A percentile compares a stretch with the other conserved stretches of the same genome.
Conservation (phyloP, 768 basidiomycete species). For the Pulveroboletus ravenelii region DNA sequence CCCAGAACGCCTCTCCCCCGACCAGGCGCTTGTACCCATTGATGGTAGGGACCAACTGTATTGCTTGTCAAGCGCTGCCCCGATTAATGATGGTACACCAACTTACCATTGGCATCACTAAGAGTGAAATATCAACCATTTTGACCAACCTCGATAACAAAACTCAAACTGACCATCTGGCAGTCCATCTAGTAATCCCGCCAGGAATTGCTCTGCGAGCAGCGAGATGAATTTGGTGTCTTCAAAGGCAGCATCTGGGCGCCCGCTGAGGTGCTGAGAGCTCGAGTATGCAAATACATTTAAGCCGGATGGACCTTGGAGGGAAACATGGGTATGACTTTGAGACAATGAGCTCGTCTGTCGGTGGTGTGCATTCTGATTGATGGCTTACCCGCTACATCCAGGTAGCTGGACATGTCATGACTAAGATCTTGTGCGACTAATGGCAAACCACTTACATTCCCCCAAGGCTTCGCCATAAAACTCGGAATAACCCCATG, state of each 20-base stretch:
- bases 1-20: slow-evolving; percentile 92
- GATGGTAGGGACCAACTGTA: slow-evolving; percentile 79
- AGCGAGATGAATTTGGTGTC: slow-evolving; percentile 85
- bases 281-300: slow-evolving; percentile 79
- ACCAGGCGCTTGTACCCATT: slow-evolving; percentile 97
- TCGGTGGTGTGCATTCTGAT: slow-evolving; percentile 7
- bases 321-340: slow-evolving; percentile 89
- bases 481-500: slow-evolving; percentile 89
- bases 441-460: slow-evolving; percentile 46
- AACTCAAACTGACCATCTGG: slow-evolving; percentile 61
- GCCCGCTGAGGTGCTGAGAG: slow-evolving; percentile 54
- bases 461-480: slow-evolving; percentile 97
- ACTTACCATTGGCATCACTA: slow-evolving; percentile 79
- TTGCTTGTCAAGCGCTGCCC: background rate
- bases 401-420: slow-evolving; percentile 69
- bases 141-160: background rate
- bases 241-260: slow-evolving; percentile 65
- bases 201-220: slow-evolving; percentile 89
- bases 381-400: slow-evolving; percentile 71
- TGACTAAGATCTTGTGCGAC: slow-evolving; percentile 1
- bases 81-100: background rate
- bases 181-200: slow-evolving; percentile 85
- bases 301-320: slow-evolving; percentile 60
- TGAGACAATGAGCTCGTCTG: background rate
- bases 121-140: background rate